Evolutionary conservation across 257 asterid genomes (phyloP).

Genomic region (Eucommia ulmoides): DNA sequence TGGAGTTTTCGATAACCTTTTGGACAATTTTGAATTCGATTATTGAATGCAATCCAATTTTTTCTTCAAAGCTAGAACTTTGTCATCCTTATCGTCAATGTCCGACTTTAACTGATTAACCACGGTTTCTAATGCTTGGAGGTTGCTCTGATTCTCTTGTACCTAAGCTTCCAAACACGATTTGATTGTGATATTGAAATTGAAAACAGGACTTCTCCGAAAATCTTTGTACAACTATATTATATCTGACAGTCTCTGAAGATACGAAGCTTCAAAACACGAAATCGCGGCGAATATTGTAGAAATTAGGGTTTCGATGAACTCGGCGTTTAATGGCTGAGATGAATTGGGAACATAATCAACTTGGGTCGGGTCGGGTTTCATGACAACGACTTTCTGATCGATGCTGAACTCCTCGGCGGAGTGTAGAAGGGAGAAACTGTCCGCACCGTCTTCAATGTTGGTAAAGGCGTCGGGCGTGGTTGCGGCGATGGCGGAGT

Average conservation of each 20-base stretch:
- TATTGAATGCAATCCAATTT: constrained; percentile 34
- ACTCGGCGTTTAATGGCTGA: constrained; percentile 12
- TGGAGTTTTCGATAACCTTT: constrained; percentile 27
- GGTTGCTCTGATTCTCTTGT: constrained; percentile 99
- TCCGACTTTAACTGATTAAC: constrained; percentile 66
- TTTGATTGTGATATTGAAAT: constrained; percentile 42
- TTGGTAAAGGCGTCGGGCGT: no score
- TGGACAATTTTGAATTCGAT: constrained; percentile 12
- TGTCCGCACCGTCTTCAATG: constrained; percentile 32
- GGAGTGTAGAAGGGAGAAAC: constrained; percentile 55
- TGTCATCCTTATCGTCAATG: constrained; percentile 75
- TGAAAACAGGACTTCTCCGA: constrained; percentile 18
- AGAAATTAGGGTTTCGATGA: constrained; percentile 38
- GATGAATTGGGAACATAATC: no score
- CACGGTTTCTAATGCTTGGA: constrained; percentile 72
- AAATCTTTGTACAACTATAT: constrained; percentile 39
- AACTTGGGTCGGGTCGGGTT: constrained; percentile 51
- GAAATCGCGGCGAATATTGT: constrained; percentile 65
- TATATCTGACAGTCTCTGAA: constrained; percentile 68
- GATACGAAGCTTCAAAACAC: constrained; percentile 79
- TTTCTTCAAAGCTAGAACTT: constrained; percentile 50
- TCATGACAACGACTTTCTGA: constrained; percentile 83
- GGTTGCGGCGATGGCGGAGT: constrained; percentile 9
- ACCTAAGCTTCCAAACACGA: constrained; percentile 72
- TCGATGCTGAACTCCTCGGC: constrained; percentile 80